phyloP scores from a whole-genome alignment of 1,284 basidiomycete species.

The Apiotrichum akiyoshidainum region DNA sequence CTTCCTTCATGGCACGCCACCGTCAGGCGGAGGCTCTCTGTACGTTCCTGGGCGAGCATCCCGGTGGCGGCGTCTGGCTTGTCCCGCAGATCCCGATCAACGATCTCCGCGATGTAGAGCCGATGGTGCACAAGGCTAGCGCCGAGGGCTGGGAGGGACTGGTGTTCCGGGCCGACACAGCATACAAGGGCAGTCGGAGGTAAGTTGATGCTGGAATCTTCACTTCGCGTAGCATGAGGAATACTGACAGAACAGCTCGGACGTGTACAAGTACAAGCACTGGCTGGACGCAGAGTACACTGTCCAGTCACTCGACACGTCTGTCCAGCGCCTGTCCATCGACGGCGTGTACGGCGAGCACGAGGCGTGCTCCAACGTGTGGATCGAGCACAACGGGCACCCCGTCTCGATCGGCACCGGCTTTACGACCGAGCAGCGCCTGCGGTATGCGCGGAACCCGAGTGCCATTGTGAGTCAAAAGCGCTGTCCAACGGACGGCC shows the following conservation, averaged over 20 bases:
- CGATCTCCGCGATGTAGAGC: constrained; percentile 28
- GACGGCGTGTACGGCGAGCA: constrained; percentile 38
- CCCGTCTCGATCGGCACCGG: constrained; percentile 44
- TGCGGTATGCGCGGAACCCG: constrained; percentile 38
- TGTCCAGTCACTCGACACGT: constrained; percentile 30
- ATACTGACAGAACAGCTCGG: constrained; percentile 19
- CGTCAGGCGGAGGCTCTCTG: constrained; percentile 7
- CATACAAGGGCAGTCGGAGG: constrained; percentile 43
- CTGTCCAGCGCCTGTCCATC: constrained; percentile 34
- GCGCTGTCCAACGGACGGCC: too few relatives aligned
- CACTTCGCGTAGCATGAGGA: too few relatives aligned
- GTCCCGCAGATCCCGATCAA: constrained; percentile 33
- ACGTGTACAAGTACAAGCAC: constrained; percentile 48
- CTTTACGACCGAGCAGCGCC: constrained; percentile 40
- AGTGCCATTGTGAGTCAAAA: constrained; percentile 38
- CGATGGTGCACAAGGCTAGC: constrained; percentile 35
- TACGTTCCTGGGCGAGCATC: background rate
- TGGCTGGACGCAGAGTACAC: constrained; percentile 48
- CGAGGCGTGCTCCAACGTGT: constrained; percentile 37
- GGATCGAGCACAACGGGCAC: constrained; percentile 42
- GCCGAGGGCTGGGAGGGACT: constrained; percentile 48
- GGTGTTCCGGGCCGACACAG: constrained; percentile 39
- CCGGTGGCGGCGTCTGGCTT: constrained; percentile 18
- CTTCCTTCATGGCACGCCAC: constrained; percentile 29
- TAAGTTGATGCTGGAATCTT: constrained; percentile 16